Evolutionary conservation across 2,329 filamentous ascomycete species (phyloP).

Genomic region (Hirsutella minnesotensis): DNA sequence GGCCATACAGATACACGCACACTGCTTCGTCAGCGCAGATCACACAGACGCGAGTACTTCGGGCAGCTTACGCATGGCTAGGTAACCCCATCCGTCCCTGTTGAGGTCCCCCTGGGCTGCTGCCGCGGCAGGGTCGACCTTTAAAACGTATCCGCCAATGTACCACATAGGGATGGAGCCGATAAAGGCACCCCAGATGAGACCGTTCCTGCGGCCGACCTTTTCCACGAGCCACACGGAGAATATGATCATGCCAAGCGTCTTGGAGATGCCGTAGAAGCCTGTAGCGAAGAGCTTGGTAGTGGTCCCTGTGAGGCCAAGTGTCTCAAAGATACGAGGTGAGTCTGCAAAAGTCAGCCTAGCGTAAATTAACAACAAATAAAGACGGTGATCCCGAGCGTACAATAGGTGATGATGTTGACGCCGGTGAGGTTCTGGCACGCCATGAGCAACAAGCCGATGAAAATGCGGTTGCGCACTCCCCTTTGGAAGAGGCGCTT

Average conservation of each 20-base stretch:
- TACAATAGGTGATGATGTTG: slow-evolving; percentile 48
- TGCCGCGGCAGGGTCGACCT: slow-evolving; percentile 20
- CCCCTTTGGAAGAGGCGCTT: slow-evolving; percentile 22
- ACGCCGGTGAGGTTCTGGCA: slow-evolving; percentile 28
- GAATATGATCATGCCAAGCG: slow-evolving; percentile 23
- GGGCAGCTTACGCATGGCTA: slow-evolving; percentile 27
- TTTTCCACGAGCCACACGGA: slow-evolving; percentile 34
- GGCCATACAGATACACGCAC: slow-evolving; percentile 29
- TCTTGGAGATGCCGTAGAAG: slow-evolving; percentile 27
- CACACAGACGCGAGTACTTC: background rate
- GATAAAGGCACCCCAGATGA: slow-evolving; percentile 27
- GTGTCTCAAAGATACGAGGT: too few relatives aligned
- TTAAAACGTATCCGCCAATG: slow-evolving; percentile 24
- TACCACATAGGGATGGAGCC: slow-evolving; percentile 26
- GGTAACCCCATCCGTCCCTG: slow-evolving; percentile 26
- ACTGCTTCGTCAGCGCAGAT: slow-evolving; percentile 2
- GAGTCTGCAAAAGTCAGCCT: background rate
- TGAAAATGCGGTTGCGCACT: slow-evolving; percentile 17
- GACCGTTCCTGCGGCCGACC: slow-evolving; percentile 33
- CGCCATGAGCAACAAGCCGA: slow-evolving; percentile 41
- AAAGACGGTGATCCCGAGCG: background rate
- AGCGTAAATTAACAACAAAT: background rate
- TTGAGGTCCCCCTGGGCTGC: slow-evolving; percentile 33
- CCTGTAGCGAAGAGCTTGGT: slow-evolving; percentile 25
- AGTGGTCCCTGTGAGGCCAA: slow-evolving; percentile 18